These are phyloP conservation scores for Lactarius sp. DNA, from an alignment of 768 basidiomycete genomes.

Conservation along the genomic window DNA sequence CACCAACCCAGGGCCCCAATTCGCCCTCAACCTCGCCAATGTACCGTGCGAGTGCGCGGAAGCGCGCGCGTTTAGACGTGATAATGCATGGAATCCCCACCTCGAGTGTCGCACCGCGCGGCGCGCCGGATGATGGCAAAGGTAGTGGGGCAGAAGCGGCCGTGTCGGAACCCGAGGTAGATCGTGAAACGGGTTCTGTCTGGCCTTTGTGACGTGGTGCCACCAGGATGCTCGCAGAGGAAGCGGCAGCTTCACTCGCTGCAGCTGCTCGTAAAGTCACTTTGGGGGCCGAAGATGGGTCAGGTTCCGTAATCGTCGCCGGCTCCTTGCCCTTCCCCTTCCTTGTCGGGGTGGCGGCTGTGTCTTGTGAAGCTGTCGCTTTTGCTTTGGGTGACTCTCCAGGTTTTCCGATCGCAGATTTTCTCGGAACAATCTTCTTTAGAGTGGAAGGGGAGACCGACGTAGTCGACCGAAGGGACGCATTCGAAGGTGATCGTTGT, in stretches of 20 bases:
- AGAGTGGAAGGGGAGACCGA: conserved; percentile 24
- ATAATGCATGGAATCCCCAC: conserved; percentile 91
- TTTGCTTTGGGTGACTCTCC: conserved; percentile 18
- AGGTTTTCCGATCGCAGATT: conserved; percentile 9
- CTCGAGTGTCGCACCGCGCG: conserved; percentile 68
- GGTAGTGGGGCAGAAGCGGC: conserved; percentile 11
- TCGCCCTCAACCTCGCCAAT: conserved; percentile 85
- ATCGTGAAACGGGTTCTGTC: conserved; percentile 33
- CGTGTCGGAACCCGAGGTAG: conserved; percentile 19
- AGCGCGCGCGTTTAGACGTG: conserved; percentile 72
- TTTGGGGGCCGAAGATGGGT: neutral
- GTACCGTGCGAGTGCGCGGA: conserved; percentile 83
- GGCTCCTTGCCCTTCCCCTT: conserved; percentile 26
- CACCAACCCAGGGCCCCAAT: too few relatives aligned
- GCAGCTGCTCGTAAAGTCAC: neutral
- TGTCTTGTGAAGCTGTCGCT: neutral
- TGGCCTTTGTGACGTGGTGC: conserved; percentile 37
- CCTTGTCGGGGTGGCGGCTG: neutral
- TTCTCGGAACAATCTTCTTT: conserved; percentile 24
- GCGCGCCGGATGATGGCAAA: conserved; percentile 25
- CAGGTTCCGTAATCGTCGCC: conserved; percentile 23
- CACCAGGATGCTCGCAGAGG: conserved; percentile 31
- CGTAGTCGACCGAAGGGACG: conserved; percentile 24
- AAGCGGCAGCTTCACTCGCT: conserved; percentile 20
- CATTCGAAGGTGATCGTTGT: conserved; percentile 13